A percentile compares a stretch with the other conserved stretches of the same genome.
Evolutionary conservation across 225 moss, liverwort and hornwort genomes (phyloP).

Genomic region (Thuidium tamariscinum): DNA sequence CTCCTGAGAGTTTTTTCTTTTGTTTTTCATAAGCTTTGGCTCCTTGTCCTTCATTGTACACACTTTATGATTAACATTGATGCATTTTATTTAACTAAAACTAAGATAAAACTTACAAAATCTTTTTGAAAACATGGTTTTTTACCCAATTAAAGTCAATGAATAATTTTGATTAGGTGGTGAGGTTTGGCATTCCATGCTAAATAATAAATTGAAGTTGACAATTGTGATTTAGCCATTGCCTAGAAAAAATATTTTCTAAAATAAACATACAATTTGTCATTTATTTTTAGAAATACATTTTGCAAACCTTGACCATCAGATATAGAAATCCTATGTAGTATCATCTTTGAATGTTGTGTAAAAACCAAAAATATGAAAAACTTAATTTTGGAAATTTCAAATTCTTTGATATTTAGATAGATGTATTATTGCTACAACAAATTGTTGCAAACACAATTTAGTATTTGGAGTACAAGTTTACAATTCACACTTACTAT

Average conservation of each 20-base stretch:
- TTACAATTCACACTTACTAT: background rate
- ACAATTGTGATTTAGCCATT: rapidly evolving
- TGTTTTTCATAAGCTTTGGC: too few species aligned
- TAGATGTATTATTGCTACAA: background rate
- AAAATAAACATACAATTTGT: too few species aligned
- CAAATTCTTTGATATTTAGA: rapidly evolving
- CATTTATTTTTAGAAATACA: background rate
- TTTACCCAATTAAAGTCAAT: background rate
- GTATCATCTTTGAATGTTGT: background rate
- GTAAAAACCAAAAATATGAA: background rate
- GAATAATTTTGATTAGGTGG: background rate
- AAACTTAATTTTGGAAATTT: rapidly evolving
- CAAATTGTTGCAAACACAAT: background rate
- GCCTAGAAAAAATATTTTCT: too few species aligned
- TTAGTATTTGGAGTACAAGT: rapidly evolving
- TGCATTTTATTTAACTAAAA: too few species aligned
- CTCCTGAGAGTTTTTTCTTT: too few species aligned
- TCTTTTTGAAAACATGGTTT: rapidly evolving
- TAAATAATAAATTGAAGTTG: background rate
- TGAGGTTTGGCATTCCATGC: rapidly evolving
- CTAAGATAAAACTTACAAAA: too few species aligned
- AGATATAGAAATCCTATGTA: rapidly evolving
- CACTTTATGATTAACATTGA: too few species aligned
- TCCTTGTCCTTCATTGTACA: too few species aligned
- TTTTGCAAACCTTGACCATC: rapidly evolving